Evolutionary conservation across 352 stramenopile species (phyloP).

Genomic region (Globisporangium splendens): DNA sequence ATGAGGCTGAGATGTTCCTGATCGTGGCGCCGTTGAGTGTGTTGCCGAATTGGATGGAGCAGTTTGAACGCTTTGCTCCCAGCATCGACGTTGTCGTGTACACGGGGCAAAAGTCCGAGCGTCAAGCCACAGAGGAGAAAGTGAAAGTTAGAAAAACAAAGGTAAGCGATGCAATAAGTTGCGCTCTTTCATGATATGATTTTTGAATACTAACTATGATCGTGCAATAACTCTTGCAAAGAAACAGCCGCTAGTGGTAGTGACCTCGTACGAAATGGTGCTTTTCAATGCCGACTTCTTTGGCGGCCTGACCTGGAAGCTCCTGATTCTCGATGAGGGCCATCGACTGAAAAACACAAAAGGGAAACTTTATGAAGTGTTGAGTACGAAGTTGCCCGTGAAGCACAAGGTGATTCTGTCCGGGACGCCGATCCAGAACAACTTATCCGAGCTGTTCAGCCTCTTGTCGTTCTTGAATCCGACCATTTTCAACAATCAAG

Average conservation of each 20-base stretch:
- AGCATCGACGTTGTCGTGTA: conserved; percentile 57
- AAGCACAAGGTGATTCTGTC: conserved; percentile 61
- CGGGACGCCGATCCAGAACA: conserved; percentile 89
- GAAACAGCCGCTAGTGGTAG: conserved; percentile 41
- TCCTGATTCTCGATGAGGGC: conserved; percentile 85
- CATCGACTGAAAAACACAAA: conserved; percentile 88
- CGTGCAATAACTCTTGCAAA: background rate
- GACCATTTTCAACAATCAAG: conserved; percentile 66
- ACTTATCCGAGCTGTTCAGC: conserved; percentile 78
- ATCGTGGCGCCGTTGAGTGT: conserved; percentile 75
- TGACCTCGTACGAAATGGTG: conserved; percentile 77
- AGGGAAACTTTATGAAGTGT: conserved; percentile 44
- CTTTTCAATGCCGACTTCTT: conserved; percentile 59
- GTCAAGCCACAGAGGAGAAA: conserved; percentile 10
- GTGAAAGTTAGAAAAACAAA: conserved; percentile 9
- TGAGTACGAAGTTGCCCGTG: conserved; percentile 34
- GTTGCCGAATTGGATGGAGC: conserved; percentile 81
- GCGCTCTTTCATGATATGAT: too few relatives aligned
- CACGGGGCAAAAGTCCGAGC: conserved; percentile 48
- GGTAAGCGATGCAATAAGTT: conserved; percentile 1
- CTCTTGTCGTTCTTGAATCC: conserved; percentile 84
- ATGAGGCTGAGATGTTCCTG: conserved; percentile 27
- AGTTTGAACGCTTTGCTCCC: conserved; percentile 69
- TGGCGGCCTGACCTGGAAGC: conserved; percentile 36
- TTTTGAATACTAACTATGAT: too few relatives aligned